A percentile compares a stretch with the other conserved stretches of the same genome.
Evolutionary conservation across 306 rosid genomes (phyloP).

Genomic region (Gillenia trifoliata): DNA sequence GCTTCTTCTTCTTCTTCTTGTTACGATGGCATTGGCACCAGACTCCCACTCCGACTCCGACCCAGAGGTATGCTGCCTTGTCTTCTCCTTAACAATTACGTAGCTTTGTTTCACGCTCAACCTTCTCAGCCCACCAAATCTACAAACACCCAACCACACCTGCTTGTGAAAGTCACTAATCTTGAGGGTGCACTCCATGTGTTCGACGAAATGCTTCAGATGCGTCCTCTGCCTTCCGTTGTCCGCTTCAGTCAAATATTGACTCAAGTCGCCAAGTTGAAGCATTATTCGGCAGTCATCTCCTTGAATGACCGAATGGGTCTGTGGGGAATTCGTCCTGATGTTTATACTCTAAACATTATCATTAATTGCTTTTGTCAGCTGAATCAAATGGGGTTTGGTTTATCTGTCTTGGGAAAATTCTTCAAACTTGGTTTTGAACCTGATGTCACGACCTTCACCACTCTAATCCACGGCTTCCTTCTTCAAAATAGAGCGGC

Average conservation of each 20-base stretch:
- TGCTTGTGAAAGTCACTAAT: no score
- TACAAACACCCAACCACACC: neutral
- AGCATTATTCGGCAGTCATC: constrained; percentile 12
- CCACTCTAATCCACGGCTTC: no score
- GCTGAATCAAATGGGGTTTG: neutral
- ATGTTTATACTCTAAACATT: constrained; percentile 30
- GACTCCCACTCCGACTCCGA: no score
- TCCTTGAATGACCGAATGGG: constrained; percentile 18
- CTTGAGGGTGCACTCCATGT: no score
- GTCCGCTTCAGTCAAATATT: constrained; percentile 23
- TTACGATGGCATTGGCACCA: no score
- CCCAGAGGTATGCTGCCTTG: neutral
- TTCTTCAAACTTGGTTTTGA: constrained; percentile 23
- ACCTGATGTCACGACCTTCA: neutral
- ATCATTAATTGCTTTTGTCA: constrained; percentile 32
- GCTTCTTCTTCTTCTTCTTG: neutral
- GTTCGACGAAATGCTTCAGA: constrained; percentile 18
- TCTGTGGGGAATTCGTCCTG: neutral
- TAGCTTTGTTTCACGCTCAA: neutral
- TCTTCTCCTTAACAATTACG: neutral
- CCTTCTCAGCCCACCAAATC: neutral
- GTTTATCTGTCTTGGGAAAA: constrained; percentile 12
- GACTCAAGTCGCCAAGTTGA: constrained; percentile 17
- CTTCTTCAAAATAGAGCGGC: no score
- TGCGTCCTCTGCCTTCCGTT: constrained; percentile 18